A percentile compares a stretch with the other conserved stretches of the same genome.
Evolutionary conservation across 257 asterid genomes (phyloP).

Genomic region (Solanum sitiens): DNA sequence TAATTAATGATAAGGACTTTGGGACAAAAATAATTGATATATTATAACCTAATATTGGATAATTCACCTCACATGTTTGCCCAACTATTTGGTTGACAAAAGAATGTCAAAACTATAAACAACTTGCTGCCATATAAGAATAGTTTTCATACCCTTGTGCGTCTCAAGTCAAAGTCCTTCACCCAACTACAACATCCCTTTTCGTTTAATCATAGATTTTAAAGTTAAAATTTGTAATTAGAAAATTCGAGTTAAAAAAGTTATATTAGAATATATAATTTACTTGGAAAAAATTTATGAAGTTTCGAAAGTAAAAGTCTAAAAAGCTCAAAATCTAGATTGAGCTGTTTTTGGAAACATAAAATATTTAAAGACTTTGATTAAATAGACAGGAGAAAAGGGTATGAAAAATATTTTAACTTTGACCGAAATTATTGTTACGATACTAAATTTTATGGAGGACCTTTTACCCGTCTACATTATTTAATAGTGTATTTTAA

Average conservation of each 20-base stretch:
- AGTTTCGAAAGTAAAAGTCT: neutral
- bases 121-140: neutral
- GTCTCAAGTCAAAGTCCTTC: neutral
- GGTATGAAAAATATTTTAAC: accelerated
- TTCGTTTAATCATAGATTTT: neutral
- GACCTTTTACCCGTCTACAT: accelerated
- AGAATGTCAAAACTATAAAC: constrained; percentile 23
- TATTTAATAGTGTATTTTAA: no score
- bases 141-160: neutral
- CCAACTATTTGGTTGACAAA: constrained; percentile 10
- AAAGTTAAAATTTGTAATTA: neutral
- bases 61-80: constrained; percentile 25
- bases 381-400: neutral
- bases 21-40: constrained; percentile 9
- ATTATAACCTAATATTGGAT: constrained; percentile 14
- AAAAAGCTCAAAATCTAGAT: neutral
- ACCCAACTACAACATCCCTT: neutral
- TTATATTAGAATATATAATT: neutral
- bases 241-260: neutral
- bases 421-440: no score
- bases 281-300: neutral
- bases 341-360: neutral
- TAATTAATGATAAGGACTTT: neutral
- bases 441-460: no score
- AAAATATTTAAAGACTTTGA: neutral